Conservation (phyloP, 1,284 basidiomycete species). For the Melampsora larici-populina region DNA sequence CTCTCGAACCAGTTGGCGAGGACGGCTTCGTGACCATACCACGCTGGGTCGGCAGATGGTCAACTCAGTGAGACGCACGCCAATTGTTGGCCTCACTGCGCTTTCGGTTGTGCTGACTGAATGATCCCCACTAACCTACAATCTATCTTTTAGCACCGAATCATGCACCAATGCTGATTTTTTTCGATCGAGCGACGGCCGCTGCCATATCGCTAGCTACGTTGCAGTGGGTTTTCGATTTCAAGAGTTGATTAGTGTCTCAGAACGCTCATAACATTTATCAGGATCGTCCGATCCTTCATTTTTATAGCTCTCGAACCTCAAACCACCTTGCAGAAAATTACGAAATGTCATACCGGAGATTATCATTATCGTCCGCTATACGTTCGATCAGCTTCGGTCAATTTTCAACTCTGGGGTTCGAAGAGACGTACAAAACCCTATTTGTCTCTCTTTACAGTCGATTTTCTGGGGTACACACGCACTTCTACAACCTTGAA, state of each 20-base stretch:
- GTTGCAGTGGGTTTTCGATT: slow-evolving; percentile 11
- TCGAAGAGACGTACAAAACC: too few species aligned
- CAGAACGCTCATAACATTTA: too few species aligned
- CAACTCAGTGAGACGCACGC: slow-evolving; percentile 15
- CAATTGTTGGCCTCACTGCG: not conserved
- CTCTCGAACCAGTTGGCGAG: not conserved
- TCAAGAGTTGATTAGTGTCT: not conserved
- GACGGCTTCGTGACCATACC: slow-evolving; percentile 9
- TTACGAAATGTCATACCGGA: too few species aligned
- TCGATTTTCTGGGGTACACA: too few species aligned
- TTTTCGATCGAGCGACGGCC: slow-evolving; percentile 16
- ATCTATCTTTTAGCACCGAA: slow-evolving; percentile 7
- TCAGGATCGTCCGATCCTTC: too few species aligned
- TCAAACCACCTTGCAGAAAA: too few species aligned
- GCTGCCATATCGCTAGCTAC: slow-evolving; percentile 10
- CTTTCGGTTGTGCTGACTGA: not conserved
- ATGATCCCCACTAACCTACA: not conserved
- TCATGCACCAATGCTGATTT: slow-evolving; percentile 26
- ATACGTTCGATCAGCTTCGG: too few species aligned
- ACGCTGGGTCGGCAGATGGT: slow-evolving; percentile 28
- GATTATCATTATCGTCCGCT: too few species aligned
- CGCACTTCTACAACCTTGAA: too few species aligned
- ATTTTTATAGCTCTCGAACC: too few species aligned
- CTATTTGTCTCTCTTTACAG: too few species aligned
- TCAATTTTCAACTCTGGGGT: too few species aligned